These are phyloP conservation scores for Meyerozyma athensensis DNA, from an alignment of 1,139 yeast species.

Conservation along the genomic window DNA sequence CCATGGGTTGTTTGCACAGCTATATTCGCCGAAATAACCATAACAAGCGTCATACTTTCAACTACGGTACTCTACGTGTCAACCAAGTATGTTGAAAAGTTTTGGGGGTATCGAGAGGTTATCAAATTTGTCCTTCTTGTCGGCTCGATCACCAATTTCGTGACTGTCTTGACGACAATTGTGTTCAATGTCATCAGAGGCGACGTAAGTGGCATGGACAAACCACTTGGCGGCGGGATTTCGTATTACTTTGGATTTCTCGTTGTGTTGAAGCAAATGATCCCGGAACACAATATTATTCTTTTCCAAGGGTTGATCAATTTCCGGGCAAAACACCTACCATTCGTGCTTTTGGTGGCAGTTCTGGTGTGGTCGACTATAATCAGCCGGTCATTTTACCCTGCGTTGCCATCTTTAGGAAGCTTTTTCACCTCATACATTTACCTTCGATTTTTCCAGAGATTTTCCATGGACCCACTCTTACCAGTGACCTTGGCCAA, in stretches of 20 bases:
- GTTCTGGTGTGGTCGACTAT: conserved; percentile 44
- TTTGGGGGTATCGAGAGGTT: conserved; percentile 60
- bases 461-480: conserved; percentile 32
- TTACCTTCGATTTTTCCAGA: conserved; percentile 73
- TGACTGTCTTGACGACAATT: conserved; percentile 40
- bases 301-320: conserved; percentile 60
- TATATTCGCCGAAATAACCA: conserved; percentile 63
- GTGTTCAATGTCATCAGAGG: conserved; percentile 34
- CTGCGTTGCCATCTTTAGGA: conserved; percentile 60
- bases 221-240: conserved; percentile 67
- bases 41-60: conserved; percentile 48
- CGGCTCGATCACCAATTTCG: conserved; percentile 56
- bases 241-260: conserved; percentile 70
- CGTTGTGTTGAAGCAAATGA: conserved; percentile 81
- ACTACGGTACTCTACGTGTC: conserved; percentile 49
- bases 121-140: conserved; percentile 53
- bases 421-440: conserved; percentile 70
- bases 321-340: conserved; percentile 69
- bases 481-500: conserved; percentile 34
- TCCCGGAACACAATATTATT: conserved; percentile 81
- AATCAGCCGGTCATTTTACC: conserved; percentile 37
- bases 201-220: conserved; percentile 36
- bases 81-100: conserved; percentile 44
- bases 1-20: conserved; percentile 80
- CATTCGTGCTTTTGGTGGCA: conserved; percentile 51